A percentile compares a stretch with the other conserved stretches of the same genome.
phyloP scores from a whole-genome alignment of 2,329 filamentous ascomycete genomes.

The Fusarium cyanostomum region DNA sequence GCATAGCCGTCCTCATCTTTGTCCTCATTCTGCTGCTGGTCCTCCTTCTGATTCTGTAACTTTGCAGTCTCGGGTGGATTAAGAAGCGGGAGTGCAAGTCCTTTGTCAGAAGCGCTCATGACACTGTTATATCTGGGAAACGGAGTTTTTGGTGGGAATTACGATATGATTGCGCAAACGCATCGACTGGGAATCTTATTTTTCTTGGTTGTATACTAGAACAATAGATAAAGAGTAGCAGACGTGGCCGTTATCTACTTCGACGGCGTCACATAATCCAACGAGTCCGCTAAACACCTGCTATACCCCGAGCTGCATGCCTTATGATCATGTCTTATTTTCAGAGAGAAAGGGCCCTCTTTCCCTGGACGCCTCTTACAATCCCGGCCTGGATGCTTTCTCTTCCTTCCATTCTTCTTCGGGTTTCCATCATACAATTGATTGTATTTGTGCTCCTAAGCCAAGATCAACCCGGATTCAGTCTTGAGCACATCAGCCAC shows the following conservation, averaged over 20 bases:
- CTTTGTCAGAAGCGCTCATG: constrained; percentile 19
- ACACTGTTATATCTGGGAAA: constrained; percentile 17
- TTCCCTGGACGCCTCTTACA: constrained; percentile 26
- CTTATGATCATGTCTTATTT: constrained; percentile 6
- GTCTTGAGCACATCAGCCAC: constrained; percentile 63
- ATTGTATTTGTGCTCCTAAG: constrained; percentile 35
- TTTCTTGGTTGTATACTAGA: constrained; percentile 40
- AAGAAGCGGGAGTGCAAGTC: neutral
- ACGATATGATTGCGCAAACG: constrained; percentile 13
- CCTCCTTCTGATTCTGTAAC: constrained; percentile 72
- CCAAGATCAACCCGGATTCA: constrained; percentile 60
- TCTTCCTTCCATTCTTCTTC: neutral
- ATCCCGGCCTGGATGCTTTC: constrained; percentile 7
- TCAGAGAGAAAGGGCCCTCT: constrained; percentile 6
- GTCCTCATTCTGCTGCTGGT: constrained; percentile 88
- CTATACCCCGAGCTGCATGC: constrained; percentile 6
- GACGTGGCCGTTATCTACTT: constrained; percentile 13
- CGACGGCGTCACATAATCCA: constrained; percentile 35
- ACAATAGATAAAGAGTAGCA: constrained; percentile 35
- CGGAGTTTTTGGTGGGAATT: constrained; percentile 37
- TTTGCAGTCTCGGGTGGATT: neutral
- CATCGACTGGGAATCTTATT: constrained; percentile 20
- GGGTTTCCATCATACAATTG: neutral
- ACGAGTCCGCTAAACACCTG: constrained; percentile 36
- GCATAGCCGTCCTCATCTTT: constrained; percentile 87